Base-by-base conservation (phyloP, 257 asterid species). In the Agastache rugosa region DNA sequence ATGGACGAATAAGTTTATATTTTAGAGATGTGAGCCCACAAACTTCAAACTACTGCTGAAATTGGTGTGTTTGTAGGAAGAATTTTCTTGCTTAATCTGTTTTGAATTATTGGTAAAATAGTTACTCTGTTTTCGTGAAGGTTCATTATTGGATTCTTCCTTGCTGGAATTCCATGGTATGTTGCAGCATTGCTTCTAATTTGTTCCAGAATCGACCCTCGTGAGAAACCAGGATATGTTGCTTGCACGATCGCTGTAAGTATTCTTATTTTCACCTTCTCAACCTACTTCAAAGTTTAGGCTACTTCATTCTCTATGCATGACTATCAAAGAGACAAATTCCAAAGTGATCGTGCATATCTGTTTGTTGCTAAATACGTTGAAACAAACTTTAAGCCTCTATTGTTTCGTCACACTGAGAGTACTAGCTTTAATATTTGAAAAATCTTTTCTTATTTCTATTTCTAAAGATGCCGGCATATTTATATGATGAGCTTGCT, bases 161-260 rank as follows among this genome's bases (percentile, higher is more conserved):
- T 87, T 50, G 97, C 82, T 79, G 96, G 82, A 67, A 87, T 93
- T 66, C 98, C 97, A 25, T 93, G 98, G 97, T 91, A 90, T 61
- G 14, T 88, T 61, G 98, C 84, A 19, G 95, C 85, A 22, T 68
- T 93, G 73, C 67, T 90, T 78, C 74, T 90, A 42, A 56, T 87
- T 25, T 87, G 88, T 75, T 86, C 93, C 76, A 88, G 85, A 75
- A 25, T 91, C 66, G 97, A 93, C 71, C 92, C 85, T 69, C 96
- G 96, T 45, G 98, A 93, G 85, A 93, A 93, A 79, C 86, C 98
- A 0, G 97, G 96, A 73, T 90, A 88, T n/a, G 78, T 91, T 47
- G 84, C 91, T 76, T 78, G 85, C 75, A 79, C 91, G 8, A 70
- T 93, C 41, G 97, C 96, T 56, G 98, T 93, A 86, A 93, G 96